Base-by-base conservation (phyloP, 2,329 filamentous ascomycete genomes). In the Thermothelomyces thermophilus region DNA sequence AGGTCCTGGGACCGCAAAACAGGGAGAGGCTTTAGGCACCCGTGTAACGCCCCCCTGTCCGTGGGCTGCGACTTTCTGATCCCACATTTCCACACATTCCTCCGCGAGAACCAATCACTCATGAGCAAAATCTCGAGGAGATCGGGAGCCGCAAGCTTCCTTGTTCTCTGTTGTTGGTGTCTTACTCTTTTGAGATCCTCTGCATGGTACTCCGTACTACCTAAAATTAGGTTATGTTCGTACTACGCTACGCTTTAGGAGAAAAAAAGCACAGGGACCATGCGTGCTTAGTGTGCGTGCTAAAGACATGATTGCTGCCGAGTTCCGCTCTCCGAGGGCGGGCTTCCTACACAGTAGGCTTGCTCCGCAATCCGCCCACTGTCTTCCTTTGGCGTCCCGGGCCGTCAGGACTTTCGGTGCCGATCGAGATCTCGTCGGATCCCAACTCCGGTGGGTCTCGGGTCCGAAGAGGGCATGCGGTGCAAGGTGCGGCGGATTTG, bases 21-120 rank as follows among this genome's bases (percentile, higher is more conserved):
- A 36, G n/a, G n/a, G n/a, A n/a, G n/a, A n/a, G 41, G 20, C 37
- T 53, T 50, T 53, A 53, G 51, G 46, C 51, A 53, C 33, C 51
- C 46, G 34, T 36, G 28, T 39, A 53, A 53, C 36, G 46, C 10
- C 41, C 50, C 51, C 46, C 39, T 46, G 46, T 40, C 36, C 37
- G 7, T 31, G 41, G 19, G n/a, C n/a, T 41, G 22, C 46, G 14
- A 33, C 22, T 42, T 10, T 42, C 34, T 28, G 7, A 26, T 44
- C 35, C 19, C n/a, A 30, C 39, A 8, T 30, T 13, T 28, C 14
- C 24, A 28, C 43, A 6, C 24, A 26, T n/a, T 28, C 10, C 33
- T 22, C 11, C 8, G 16, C 11, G 19, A n/a, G 20, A 10, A 3
- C 11, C 6, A 42, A 28, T 14, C n/a, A 10, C 20, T 37, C n/a